Percentiles rank a stretch among this genome's conserved stretches.
Conservation (phyloP, 2,329 filamentous ascomycete species). For the Claviceps pazoutovae region DNA sequence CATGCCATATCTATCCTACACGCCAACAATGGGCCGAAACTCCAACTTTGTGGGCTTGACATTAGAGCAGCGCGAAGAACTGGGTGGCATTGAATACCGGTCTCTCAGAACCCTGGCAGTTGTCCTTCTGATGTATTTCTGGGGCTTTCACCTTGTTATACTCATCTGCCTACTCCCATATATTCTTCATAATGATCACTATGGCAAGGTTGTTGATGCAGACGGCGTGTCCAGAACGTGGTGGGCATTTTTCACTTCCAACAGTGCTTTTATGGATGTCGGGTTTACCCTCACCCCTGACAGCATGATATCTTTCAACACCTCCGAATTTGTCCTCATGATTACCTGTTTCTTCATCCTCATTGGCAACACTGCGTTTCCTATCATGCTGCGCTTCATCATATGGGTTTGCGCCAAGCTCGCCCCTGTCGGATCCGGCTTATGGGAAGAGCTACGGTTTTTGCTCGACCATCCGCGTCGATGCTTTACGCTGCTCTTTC, state of each 20-base stretch:
- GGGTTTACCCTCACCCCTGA: conserved; percentile 85
- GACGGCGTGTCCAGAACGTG: conserved; percentile 55
- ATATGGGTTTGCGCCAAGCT: conserved; percentile 70
- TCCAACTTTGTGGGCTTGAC: conserved; percentile 81
- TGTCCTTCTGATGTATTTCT: conserved; percentile 67
- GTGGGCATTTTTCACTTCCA: conserved; percentile 88
- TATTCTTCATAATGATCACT: conserved; percentile 53
- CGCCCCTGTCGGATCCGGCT: conserved; percentile 47
- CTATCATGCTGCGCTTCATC: conserved; percentile 81
- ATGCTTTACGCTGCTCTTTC: conserved; percentile 91
- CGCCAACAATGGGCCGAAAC: conserved; percentile 83
- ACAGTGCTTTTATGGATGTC: conserved; percentile 86
- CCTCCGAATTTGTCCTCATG: conserved; percentile 60
- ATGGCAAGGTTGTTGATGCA: conserved; percentile 48
- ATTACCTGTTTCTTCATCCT: conserved; percentile 77
- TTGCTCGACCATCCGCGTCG: conserved; percentile 87
- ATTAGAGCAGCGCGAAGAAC: conserved; percentile 82
- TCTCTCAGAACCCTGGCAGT: conserved; percentile 74
- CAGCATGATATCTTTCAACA: conserved; percentile 83
- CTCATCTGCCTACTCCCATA: conserved; percentile 64
- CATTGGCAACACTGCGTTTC: conserved; percentile 90
- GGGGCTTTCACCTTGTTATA: conserved; percentile 68
- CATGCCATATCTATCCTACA: conserved; percentile 87
- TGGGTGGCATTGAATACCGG: conserved; percentile 93
- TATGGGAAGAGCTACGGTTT: conserved; percentile 86